Evolutionary conservation across 805 yeast genomes (phyloP).

Genomic region (Pachysolen tannophilus): DNA sequence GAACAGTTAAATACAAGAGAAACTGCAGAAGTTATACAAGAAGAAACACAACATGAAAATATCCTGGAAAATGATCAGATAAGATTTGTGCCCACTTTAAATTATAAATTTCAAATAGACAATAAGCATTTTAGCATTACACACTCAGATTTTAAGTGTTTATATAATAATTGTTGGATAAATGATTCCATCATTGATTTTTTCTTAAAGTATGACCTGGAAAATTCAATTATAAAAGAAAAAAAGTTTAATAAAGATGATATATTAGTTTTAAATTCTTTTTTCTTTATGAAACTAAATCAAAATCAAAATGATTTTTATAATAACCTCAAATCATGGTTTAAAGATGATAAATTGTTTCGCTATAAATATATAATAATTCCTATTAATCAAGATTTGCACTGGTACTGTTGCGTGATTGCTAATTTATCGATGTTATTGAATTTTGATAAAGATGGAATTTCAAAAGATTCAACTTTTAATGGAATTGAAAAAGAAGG

Average conservation of each 20-base stretch:
- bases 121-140: constrained; percentile 48
- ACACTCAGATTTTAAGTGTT: constrained; percentile 67
- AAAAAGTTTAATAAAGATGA: constrained; percentile 26
- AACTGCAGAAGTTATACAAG: neutral
- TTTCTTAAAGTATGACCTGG: constrained; percentile 56
- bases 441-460: neutral
- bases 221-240: constrained; percentile 12
- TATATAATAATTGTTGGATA: constrained; percentile 78
- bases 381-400: constrained; percentile 75
- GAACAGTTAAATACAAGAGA: neutral
- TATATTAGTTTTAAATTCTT: constrained; percentile 63
- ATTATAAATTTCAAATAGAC: constrained; percentile 45
- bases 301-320: constrained; percentile 37
- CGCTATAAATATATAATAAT: constrained; percentile 54
- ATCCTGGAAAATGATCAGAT: constrained; percentile 22
- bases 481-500: neutral
- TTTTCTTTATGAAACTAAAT: constrained; percentile 65
- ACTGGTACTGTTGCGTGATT: constrained; percentile 84
- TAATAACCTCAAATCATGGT: constrained; percentile 69
- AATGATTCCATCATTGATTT: constrained; percentile 87
- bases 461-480: neutral
- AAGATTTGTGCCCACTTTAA: constrained; percentile 27
- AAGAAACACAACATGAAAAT: constrained; percentile 18
- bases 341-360: constrained; percentile 52
- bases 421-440: constrained; percentile 36